Base-by-base conservation (phyloP, 306 rosid species). In the Cicer yamashitae region DNA sequence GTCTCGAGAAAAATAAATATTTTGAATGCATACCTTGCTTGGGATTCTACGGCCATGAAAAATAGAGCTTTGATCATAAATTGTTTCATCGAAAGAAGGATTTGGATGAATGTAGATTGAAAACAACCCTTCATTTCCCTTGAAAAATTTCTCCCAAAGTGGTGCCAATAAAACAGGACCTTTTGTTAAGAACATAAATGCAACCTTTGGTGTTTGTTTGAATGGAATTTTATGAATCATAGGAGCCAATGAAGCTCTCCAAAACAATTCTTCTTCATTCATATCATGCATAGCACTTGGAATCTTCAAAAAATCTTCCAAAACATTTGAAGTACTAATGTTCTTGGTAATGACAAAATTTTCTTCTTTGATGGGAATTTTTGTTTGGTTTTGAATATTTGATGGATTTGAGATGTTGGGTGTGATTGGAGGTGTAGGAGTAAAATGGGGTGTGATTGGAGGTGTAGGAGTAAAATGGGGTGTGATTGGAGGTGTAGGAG, bases 171-270 rank as follows among this genome's bases (percentile, higher is more conserved):
- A 4, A 20, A 91, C 83, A 56, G 75, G 67, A 7, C 92, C 94
- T 82, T 81, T 91, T 1, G 92, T 87, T 82, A 94, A 71, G 80
- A 90, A 94, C 92, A 94, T 50, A 82, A 94, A 94, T 1, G 97
- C 98, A 58, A 94, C 82, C 73, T 94, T 93, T 17, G 91, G 90
- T 0, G 71, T 74, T 7, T 62, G 65, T 2, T 83, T 77, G 56
- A 85, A 81, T 1, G 93, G 94, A 0, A n/a, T 7, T 6, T 87
- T 70, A 0, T 4, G 20, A 47, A 85, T 58, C 76, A 39, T 39
- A 0, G 91, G 96, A 38, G 57, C 86, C 80, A 92, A 44, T 0
- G 97, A 91, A 63, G 98, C 97, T 77, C 89, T 87, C 97, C 93
- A 83, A 3, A 91, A 38, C 79, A 94, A 82, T 76, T 94, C 99